A percentile compares a stretch with the other conserved stretches of the same genome.
phyloP scores from a whole-genome alignment of 495 filamentous ascomycete genomes.

The Neurospora discreta region DNA sequence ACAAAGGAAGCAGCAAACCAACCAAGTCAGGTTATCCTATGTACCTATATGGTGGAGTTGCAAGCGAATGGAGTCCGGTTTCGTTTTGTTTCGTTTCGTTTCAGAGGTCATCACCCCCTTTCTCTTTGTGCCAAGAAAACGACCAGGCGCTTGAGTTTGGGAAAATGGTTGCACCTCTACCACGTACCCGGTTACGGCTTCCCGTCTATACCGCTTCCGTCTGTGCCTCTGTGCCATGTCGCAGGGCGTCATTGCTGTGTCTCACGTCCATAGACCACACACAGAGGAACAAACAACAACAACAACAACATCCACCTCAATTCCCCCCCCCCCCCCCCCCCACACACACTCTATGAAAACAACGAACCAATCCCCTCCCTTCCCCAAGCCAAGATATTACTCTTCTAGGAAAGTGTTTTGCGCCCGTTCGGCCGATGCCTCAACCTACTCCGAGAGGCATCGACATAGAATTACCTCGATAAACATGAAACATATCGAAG shows the following conservation, averaged over 20 bases:
- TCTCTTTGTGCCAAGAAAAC: neutral
- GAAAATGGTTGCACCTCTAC: neutral
- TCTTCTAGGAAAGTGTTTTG: neutral
- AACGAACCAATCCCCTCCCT: neutral
- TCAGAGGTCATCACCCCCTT: neutral
- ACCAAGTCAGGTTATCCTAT: neutral
- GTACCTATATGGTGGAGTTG: neutral
- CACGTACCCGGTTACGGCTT: neutral
- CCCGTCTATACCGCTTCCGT: neutral
- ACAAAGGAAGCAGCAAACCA: neutral
- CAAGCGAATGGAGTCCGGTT: neutral
- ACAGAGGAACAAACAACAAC: no score
- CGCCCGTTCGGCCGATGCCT: neutral
- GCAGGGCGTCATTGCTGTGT: no score
- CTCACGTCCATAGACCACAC: no score
- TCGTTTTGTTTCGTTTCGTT: neutral
- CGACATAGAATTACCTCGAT: neutral
- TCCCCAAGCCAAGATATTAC: neutral
- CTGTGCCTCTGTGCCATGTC: neutral
- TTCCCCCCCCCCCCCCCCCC: no score
- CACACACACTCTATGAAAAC: neutral
- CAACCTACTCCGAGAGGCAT: neutral
- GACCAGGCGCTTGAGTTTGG: neutral
- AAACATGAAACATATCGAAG: no score
- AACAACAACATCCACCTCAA: neutral